A percentile compares a stretch with the other conserved stretches of the same genome.
phyloP scores from a whole-genome alignment of 1,284 basidiomycete genomes.

The Wallemia mellicola region DNA sequence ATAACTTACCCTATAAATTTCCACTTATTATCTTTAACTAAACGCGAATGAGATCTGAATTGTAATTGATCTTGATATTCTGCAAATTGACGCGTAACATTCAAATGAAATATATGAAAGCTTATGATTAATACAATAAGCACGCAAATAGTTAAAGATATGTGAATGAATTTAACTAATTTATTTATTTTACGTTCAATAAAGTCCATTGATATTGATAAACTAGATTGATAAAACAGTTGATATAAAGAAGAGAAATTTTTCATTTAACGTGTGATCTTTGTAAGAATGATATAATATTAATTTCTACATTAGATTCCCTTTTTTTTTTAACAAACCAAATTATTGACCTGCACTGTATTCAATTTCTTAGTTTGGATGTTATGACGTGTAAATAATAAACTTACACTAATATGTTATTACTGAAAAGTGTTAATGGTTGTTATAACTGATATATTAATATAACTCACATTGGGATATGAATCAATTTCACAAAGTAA shows the following conservation, averaged over 20 bases:
- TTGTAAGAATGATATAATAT: not conserved
- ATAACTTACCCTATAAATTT: too few species aligned
- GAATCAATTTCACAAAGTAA: conserved; percentile 79
- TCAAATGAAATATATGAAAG: not conserved
- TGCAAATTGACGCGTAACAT: not conserved
- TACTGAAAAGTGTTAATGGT: conserved; percentile 22
- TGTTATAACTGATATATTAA: conserved; percentile 2
- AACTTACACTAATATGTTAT: conserved; percentile 78
- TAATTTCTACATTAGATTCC: not conserved
- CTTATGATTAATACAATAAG: not conserved
- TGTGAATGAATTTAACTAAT: not conserved
- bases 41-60: not conserved
- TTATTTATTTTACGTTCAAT: not conserved
- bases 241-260: too few species aligned
- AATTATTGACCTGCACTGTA: not conserved
- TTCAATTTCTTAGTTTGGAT: not conserved
- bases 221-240: too few species aligned
- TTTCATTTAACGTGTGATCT: too few species aligned
- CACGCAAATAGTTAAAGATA: not conserved
- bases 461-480: conserved; percentile 66
- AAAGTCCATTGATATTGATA: not conserved
- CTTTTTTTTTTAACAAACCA: not conserved
- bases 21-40: not conserved
- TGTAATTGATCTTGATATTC: too few species aligned
- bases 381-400: not conserved